Base-by-base conservation (phyloP, 148 eudicot species). In the Vaccinium macrocarpon region DNA sequence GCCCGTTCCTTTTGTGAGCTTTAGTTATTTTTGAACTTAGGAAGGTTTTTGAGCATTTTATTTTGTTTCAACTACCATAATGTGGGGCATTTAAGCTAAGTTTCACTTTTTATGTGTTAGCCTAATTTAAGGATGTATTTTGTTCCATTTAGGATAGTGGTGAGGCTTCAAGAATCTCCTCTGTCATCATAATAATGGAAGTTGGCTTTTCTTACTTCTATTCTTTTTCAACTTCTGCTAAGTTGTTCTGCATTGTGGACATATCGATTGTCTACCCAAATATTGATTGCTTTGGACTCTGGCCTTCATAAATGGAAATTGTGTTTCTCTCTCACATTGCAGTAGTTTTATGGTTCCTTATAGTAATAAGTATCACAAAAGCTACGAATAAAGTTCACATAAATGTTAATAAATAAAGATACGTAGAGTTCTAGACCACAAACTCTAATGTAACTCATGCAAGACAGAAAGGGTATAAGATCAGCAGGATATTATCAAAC, bases 161-260 rank as follows among this genome's bases (percentile, higher is more conserved):
- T 9, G 23, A 29, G 23, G 21, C 79, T 46, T 76, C 10, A 25
- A 49, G 27, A 25, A 19, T 38, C 51, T 73, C 50, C 77, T 38
- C 10, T 35, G 23, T 38, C 77, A 73, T 73, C 50, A 73, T 38
- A 73, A 76, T 48, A 76, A 21, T 19, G 32, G 25, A 48, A 76
- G 56, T 48, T 75, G 78, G 23, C 52, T 75, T 76, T 29, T 23
- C 55, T 76, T 21, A 48, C 79, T 76, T n/a, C 15, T 76, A 21
- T 16, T 76, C 23, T 8, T 76, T 25, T 46, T 68, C 74, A 68
- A 27, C 79, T 76, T 21, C 55, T 46, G 15, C 55, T 52, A 76
- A 51, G 48, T 76, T 49, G 27, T 46, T 76, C 79, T 55, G 9
- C 79, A 49, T 76, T 76, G 79, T 48, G 79, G 55, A 76, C 11